Percentiles rank a stretch among this genome's conserved stretches.
Conservation (phyloP, 305 asterid species). For the Fraxinus ornus region DNA sequence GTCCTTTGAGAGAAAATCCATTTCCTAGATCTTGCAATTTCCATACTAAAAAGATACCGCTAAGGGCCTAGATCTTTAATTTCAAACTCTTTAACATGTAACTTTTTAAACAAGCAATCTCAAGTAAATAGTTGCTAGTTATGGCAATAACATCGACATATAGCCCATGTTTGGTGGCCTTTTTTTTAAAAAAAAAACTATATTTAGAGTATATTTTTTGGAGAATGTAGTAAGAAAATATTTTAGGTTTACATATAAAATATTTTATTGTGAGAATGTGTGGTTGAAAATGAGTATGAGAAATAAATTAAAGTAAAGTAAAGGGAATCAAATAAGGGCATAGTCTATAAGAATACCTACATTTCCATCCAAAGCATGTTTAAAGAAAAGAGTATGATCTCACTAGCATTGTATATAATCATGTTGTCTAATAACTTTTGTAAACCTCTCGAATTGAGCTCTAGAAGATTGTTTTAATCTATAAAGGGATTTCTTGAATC, state of each 20-base stretch:
- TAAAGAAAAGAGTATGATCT: neutral
- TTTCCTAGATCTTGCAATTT: neutral
- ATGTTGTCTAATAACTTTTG: neutral
- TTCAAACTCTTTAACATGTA: neutral
- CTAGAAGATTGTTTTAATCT: neutral
- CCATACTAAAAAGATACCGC: neutral
- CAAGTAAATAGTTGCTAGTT: neutral
- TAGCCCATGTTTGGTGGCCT: no score
- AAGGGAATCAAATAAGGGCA: no score
- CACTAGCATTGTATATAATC: neutral
- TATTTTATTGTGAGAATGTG: no score
- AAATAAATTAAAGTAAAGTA: no score
- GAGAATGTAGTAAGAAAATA: no score
- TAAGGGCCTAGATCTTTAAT: neutral
- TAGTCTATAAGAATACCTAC: neutral
- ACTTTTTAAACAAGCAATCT: neutral
- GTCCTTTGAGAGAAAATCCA: neutral
- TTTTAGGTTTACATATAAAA: no score
- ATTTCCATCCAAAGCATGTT: neutral
- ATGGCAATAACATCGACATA: neutral
- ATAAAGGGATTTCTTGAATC: neutral
- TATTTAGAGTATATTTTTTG: no score
- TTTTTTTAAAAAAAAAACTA: no score
- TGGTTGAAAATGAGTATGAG: no score
- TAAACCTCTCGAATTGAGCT: neutral